Conservation (phyloP, 805 yeast species). For the Yamadazyma laniorum region DNA sequence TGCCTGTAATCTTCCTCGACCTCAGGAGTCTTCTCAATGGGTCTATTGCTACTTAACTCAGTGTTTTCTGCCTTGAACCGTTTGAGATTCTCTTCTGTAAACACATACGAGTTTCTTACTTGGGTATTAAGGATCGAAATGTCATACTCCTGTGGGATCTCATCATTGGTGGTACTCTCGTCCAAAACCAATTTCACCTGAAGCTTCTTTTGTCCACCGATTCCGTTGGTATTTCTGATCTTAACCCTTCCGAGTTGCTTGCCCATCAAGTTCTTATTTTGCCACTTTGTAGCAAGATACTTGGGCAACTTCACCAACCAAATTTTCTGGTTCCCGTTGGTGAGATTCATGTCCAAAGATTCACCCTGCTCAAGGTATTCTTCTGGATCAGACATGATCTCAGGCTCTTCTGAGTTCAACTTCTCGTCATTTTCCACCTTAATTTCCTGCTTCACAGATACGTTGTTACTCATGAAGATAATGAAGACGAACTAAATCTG, state of each 20-base stretch:
- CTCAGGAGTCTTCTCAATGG: conserved; percentile 12
- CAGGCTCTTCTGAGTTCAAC: conserved; percentile 22
- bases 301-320: conserved; percentile 93
- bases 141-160: conserved; percentile 83
- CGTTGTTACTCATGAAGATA: conserved; percentile 5
- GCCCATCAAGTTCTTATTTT: conserved; percentile 59
- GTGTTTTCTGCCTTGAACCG: conserved; percentile 48
- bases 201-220: conserved; percentile 25
- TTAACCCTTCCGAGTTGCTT: conserved; percentile 78
- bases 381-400: conserved; percentile 42
- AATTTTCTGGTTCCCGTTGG: conserved; percentile 63
- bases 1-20: conserved; percentile 8
- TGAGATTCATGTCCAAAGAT: conserved; percentile 72
- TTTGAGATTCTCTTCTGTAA: conserved; percentile 79
- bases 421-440: conserved; percentile 18
- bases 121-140: conserved; percentile 71
- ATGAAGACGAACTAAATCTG: no score
- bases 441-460: conserved; percentile 10
- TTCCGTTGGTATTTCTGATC: conserved; percentile 50
- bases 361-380: conserved; percentile 56
- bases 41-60: conserved; percentile 12
- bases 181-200: conserved; percentile 60
- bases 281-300: conserved; percentile 81
- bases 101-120: conserved; percentile 82
- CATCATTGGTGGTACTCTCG: conserved; percentile 16